Conservation (phyloP, 345 rosid genomes). For the Eutrema japonicum region DNA sequence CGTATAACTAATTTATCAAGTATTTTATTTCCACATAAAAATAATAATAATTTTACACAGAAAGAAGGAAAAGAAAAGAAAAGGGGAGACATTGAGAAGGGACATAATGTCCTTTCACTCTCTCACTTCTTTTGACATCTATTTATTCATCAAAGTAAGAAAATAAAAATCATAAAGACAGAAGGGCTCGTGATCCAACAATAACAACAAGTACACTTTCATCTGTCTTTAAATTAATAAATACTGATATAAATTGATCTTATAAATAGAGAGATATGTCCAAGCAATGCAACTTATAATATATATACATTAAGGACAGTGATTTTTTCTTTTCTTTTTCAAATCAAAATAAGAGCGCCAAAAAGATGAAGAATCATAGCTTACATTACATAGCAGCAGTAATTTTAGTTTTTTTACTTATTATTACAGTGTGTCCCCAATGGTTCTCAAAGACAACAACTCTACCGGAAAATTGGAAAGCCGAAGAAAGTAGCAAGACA, state of each 20-base stretch:
- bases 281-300: neutral
- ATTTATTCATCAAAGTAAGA: slow-evolving; percentile 31
- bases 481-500: neutral
- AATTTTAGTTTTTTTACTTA: neutral
- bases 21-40: neutral
- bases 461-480: slow-evolving; percentile 17
- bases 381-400: neutral
- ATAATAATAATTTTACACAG: neutral
- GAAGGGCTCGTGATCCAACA: slow-evolving; percentile 46
- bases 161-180: slow-evolving; percentile 36
- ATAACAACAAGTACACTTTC: slow-evolving; percentile 41
- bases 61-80: neutral
- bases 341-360: neutral
- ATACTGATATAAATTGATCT: slow-evolving; percentile 20
- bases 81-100: slow-evolving; percentile 34
- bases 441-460: neutral
- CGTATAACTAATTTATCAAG: neutral
- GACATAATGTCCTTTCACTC: slow-evolving; percentile 40
- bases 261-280: neutral
- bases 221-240: slow-evolving; percentile 18
- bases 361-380: slow-evolving; percentile 12
- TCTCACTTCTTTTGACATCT: slow-evolving; percentile 35
- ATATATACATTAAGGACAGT: neutral
- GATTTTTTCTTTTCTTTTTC: neutral
- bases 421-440: slow-evolving; percentile 1